Evolutionary conservation across 176 grass and related monocot species (phyloP), one percentile per base, ranked within the genome.

Genomic region (Oropetium thomaeum): DNA sequence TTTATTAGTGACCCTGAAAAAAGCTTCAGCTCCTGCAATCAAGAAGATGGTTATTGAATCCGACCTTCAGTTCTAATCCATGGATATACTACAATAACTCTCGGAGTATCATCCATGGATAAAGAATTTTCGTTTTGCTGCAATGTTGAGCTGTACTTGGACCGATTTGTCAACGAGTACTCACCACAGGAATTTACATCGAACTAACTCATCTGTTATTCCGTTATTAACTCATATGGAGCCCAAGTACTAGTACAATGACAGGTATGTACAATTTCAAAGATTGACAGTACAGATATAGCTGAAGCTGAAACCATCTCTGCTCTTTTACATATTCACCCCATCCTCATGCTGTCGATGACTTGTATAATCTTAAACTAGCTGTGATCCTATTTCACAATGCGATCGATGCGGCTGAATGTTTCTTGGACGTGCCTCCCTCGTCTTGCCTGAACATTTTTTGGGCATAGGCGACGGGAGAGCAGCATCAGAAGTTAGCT

Each of bases 211-310:
- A 35, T n/a, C n/a, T n/a, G n/a, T n/a, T n/a, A n/a, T 37, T 79
- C 40, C 41, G 17, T 19, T 63, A 41, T 63, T 57, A 15, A 65
- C 63, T 57, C 9, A 65, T 37, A 72, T 70, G 4, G 26, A 19
- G 54, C 38, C 38, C 53, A 78, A 52, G 17, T 57, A 77, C 41
- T n/a, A 17, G 45, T 76, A 13, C 5, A 25, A 47, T n/a, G n/a
- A n/a, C n/a, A 60, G 39, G 0, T 60, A 71, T 60, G 66, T 76
- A 64, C 71, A 82, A 40, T 71, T 70, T 81, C 29, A 17, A 33
- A 29, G 16, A 33, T 45, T 32, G 26, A 19, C 8, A 53, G 23
- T 62, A 67, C 69, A 10, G 62, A 8, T 28, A 70, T 7, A 28
- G 69, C 9, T 20, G 38, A 9, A 22, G 41, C 66, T 58, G 48